Conservation (phyloP, 2,329 filamentous ascomycete species). For the Fusarium begoniae region DNA sequence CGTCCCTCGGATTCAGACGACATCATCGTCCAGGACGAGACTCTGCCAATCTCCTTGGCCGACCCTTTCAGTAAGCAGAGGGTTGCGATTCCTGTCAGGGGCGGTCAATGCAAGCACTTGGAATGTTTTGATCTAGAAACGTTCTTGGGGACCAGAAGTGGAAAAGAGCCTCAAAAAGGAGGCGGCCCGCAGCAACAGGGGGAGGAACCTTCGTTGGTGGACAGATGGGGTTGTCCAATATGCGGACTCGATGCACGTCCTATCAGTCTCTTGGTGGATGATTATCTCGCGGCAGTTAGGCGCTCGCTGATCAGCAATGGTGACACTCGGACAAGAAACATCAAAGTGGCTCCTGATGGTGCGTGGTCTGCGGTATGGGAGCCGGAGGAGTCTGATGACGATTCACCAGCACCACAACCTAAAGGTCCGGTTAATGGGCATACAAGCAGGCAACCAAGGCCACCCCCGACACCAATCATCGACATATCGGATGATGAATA, state of each 20-base stretch:
- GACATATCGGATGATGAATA: conserved; percentile 44
- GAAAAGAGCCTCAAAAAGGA: conserved; percentile 47
- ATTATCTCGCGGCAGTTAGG: conserved; percentile 74
- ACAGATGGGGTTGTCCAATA: conserved; percentile 88
- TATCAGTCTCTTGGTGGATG: conserved; percentile 73
- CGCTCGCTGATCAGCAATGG: conserved; percentile 53
- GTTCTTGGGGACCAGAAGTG: conserved; percentile 75
- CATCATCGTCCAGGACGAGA: conserved; percentile 64
- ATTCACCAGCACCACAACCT: conserved; percentile 24
- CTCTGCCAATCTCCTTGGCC: conserved; percentile 66
- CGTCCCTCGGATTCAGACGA: conserved; percentile 61
- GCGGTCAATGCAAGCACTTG: conserved; percentile 74
- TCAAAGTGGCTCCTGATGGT: conserved; percentile 45
- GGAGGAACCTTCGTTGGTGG: conserved; percentile 64
- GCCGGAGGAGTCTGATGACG: conserved; percentile 42
- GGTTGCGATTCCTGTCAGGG: conserved; percentile 77
- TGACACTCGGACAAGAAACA: conserved; percentile 41
- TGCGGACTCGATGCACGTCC: conserved; percentile 83
- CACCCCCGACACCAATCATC: conserved; percentile 34
- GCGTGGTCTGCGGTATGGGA: conserved; percentile 47
- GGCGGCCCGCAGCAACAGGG: conserved; percentile 14
- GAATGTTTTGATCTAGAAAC: conserved; percentile 92
- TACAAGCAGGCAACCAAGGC: conserved; percentile 9
- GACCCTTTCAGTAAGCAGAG: conserved; percentile 74
- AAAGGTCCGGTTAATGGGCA: not conserved